A percentile compares a stretch with the other conserved stretches of the same genome.
phyloP scores from a whole-genome alignment of 2,329 filamentous ascomycete genomes.

The Alternaria consortialis region DNA sequence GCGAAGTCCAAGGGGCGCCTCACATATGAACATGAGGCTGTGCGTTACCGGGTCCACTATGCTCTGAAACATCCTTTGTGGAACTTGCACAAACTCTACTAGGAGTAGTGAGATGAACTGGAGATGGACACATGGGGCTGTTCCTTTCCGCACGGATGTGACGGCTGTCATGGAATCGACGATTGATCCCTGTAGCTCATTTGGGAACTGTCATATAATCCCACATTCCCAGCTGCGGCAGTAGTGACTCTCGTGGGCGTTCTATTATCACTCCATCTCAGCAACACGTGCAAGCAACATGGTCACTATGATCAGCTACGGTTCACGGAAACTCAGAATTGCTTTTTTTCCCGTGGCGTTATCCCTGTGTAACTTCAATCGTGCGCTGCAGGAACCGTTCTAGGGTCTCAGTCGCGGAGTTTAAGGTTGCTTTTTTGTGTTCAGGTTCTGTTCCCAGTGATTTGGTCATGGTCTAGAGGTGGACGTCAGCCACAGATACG shows the following conservation, averaged over 20 bases:
- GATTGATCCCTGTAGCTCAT: neutral
- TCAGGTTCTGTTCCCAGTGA: neutral
- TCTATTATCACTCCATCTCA: neutral
- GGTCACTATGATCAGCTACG: neutral
- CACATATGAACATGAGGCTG: conserved; percentile 1
- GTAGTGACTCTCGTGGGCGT: neutral
- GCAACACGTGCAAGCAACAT: neutral
- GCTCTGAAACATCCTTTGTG: neutral
- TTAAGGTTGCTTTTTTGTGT: neutral
- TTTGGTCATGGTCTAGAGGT: neutral
- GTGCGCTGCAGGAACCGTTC: neutral
- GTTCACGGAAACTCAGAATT: neutral
- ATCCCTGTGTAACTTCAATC: neutral
- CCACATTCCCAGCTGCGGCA: neutral
- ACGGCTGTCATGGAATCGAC: neutral
- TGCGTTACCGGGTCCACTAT: neutral
- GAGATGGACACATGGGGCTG: neutral
- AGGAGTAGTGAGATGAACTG: neutral
- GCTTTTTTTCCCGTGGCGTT: neutral
- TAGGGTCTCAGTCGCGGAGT: neutral
- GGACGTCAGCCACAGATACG: neutral
- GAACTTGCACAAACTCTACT: neutral
- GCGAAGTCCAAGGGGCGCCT: neutral
- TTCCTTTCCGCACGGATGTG: neutral
- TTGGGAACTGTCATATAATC: neutral